phyloP scores from a whole-genome alignment of 164 flowering plant species.

The Kingdonia uniflora region DNA sequence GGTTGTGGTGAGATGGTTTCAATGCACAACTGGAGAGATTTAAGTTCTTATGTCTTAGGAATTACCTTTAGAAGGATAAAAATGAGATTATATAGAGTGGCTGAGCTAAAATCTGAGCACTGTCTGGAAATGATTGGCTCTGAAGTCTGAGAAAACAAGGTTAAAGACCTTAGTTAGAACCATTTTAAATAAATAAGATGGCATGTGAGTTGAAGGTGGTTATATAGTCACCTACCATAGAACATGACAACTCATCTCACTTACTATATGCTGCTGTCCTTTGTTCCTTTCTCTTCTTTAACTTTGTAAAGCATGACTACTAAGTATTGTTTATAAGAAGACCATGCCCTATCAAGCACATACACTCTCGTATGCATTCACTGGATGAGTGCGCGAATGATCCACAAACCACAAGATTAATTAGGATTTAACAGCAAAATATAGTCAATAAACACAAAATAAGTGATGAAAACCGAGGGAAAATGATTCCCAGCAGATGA shows the following conservation, averaged over 20 bases:
- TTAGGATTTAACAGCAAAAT: too few species aligned
- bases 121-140: constrained; percentile 7
- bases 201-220: constrained; percentile 27
- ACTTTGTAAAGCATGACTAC: constrained; percentile 1
- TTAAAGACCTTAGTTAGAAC: constrained; percentile 8
- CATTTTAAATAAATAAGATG: constrained; percentile 15
- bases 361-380: too few species aligned
- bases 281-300: constrained; percentile 8
- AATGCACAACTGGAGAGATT: too few species aligned
- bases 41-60: too few species aligned
- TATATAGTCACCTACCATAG: constrained; percentile 30
- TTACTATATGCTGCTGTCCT: constrained; percentile 11
- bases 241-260: constrained; percentile 19
- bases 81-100: constrained; percentile 15
- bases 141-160: constrained; percentile 22
- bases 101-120: constrained; percentile 13
- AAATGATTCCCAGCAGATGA: too few species aligned
- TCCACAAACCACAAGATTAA: too few species aligned
- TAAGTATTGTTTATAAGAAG: constrained; percentile 2
- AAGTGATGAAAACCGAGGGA: too few species aligned
- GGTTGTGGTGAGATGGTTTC: too few species aligned
- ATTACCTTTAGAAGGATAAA: too few species aligned
- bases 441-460: too few species aligned
- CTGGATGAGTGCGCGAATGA: background rate
- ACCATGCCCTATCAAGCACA: background rate